Evolutionary conservation across 176 grass and related monocot species (phyloP), one percentile per base, ranked within the genome.

Genomic region (Triticum urartu): DNA sequence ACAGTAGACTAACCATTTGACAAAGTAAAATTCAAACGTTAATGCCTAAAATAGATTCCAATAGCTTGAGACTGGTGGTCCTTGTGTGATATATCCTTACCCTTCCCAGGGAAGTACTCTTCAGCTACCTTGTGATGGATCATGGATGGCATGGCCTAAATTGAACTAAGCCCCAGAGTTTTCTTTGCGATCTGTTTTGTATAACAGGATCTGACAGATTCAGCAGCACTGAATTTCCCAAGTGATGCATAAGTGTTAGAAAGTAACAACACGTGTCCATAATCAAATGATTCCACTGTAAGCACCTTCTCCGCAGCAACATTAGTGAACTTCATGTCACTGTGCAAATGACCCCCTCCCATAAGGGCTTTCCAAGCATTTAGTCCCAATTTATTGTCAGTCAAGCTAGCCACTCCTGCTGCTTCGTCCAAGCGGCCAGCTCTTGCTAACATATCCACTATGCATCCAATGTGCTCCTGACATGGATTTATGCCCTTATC

Each of bases 341-440:
- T 47, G 68, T 95, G 84, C 63, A 95, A 78, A 85, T 85, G 82
- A 20, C 86, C 75, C 59, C 91, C 93, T 85, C 84, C 91, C 69
- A 91, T 81, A 60, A 95, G 83, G 86, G 93, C 91, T 65, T 91
- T 93, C 93, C 91, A 93, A 85, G 89, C 72, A 87, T 89, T 93
- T 78, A 56, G 7, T 48, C 77, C 89, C 64, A 60, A 63, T 72
- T 95, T 78, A 18, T 75, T 85, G 67, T 84, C 68, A 75, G 75
- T 85, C 79, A 86, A 81, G 47, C 75, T 85, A 74, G 71, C 86
- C 67, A 95, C 35, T 62, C 84, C 69, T 69, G 86, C 61, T 61
- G 91, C 88, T 82, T 95, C 66, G 6, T 79, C 89, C 89, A 95
- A 93, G 78, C 81, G 79, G 48, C 93, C 93, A 82, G 93, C 91